A percentile compares a stretch with the other conserved stretches of the same genome.
phyloP scores from a whole-genome alignment of 1,139 yeast genomes.

The Geotrichum fermentans region DNA sequence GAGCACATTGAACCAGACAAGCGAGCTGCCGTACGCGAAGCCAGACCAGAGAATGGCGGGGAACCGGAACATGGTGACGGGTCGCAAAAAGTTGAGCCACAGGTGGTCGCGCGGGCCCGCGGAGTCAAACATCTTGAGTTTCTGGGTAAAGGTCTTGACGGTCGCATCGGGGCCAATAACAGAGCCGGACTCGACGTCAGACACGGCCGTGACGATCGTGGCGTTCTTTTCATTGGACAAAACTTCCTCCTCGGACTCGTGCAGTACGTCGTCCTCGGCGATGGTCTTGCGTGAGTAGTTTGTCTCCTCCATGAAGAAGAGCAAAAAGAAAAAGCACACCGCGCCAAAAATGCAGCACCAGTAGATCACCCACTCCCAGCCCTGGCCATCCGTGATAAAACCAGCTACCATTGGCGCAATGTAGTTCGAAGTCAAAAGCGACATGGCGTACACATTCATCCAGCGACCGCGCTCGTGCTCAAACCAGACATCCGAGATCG shows the following conservation, averaged over 20 bases:
- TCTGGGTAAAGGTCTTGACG: slow-evolving; percentile 31
- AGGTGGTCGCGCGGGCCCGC: slow-evolving; percentile 23
- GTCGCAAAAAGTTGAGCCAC: slow-evolving; percentile 26
- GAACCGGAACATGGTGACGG: slow-evolving; percentile 36
- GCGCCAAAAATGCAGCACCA: slow-evolving; percentile 67
- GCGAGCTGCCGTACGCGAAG: slow-evolving; percentile 56
- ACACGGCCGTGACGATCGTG: slow-evolving; percentile 12
- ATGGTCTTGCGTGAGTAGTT: slow-evolving; percentile 51
- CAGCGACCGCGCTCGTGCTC: slow-evolving; percentile 74
- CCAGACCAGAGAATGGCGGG: slow-evolving; percentile 64
- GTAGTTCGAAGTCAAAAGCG: slow-evolving; percentile 74
- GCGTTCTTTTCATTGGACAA: slow-evolving; percentile 10
- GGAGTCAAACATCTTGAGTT: slow-evolving; percentile 35
- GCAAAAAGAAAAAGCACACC: slow-evolving; percentile 48
- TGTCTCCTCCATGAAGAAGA: slow-evolving; percentile 67
- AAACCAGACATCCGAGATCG: slow-evolving; percentile 44
- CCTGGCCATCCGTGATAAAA: slow-evolving; percentile 51
- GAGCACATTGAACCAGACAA: slow-evolving; percentile 52
- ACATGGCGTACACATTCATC: slow-evolving; percentile 68
- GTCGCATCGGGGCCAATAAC: neutral
- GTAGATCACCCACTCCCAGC: slow-evolving; percentile 81
- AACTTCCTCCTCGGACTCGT: slow-evolving; percentile 7
- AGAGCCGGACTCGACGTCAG: slow-evolving; percentile 17
- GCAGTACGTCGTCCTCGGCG: slow-evolving; percentile 23
- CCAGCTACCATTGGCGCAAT: slow-evolving; percentile 76